These are phyloP conservation scores for Poa annua DNA, from an alignment of 176 grass and related monocot species.

Conservation along the genomic window DNA sequence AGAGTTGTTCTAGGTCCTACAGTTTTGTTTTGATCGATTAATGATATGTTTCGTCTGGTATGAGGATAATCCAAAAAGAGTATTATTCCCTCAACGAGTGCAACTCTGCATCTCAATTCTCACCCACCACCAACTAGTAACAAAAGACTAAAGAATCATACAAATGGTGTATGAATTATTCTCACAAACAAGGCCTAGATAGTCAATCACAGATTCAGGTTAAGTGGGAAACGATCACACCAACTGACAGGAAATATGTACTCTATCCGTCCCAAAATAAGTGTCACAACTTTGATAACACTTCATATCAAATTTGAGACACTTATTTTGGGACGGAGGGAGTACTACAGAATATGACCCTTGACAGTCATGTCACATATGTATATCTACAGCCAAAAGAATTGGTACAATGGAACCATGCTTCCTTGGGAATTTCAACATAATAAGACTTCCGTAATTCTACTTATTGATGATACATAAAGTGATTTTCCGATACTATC, in stretches of 20 bases:
- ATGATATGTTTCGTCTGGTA: no score
- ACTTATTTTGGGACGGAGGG: no score
- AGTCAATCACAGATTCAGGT: not conserved
- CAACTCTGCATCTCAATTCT: not conserved
- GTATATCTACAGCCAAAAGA: slow-evolving; percentile 34
- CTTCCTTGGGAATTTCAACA: not conserved
- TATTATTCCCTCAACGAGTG: not conserved
- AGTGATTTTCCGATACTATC: slow-evolving; percentile 21
- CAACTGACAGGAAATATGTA: not conserved
- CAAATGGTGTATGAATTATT: not conserved
- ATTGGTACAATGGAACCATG: not conserved
- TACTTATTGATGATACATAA: slow-evolving; percentile 31
- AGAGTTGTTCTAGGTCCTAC: not conserved
- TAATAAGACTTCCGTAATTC: not conserved
- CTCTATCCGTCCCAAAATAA: no score
- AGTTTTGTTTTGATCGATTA: not conserved
- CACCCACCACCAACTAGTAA: not conserved
- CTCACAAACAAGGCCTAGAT: not conserved
- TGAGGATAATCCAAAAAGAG: not conserved
- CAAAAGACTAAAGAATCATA: not conserved
- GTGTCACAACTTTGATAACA: no score
- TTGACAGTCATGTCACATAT: not conserved
- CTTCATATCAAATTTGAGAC: no score
- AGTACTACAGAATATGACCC: not conserved
- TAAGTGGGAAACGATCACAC: not conserved